Evolutionary conservation across 176 grass and related monocot genomes (phyloP).

Genomic region (Triticum urartu): DNA sequence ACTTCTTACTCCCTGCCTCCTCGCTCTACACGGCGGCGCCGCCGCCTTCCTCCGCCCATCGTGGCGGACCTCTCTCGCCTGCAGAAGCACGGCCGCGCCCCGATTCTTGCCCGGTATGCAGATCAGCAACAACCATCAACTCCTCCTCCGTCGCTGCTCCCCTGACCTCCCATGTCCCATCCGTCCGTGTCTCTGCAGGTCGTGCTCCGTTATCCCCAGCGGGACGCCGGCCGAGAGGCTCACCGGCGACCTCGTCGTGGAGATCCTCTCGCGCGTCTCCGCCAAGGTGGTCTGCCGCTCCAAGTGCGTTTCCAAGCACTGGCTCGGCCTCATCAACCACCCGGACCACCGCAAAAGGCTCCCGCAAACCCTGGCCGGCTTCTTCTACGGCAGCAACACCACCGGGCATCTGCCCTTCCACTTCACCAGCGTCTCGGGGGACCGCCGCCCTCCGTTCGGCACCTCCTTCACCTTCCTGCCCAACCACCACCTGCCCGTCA

Average conservation of each 20-base stretch:
- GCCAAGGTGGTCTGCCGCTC: not conserved
- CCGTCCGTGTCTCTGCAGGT: not conserved
- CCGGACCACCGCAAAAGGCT: not conserved
- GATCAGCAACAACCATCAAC: not conserved
- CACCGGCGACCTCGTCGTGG: not conserved
- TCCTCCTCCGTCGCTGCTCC: not conserved
- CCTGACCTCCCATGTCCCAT: not conserved
- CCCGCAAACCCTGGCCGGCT: not conserved
- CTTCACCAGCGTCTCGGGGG: not conserved
- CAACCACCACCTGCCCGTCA: no score
- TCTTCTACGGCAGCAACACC: not conserved
- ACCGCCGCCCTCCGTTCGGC: no score
- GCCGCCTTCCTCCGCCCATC: no score
- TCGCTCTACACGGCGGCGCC: no score
- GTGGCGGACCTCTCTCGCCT: no score
- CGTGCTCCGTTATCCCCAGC: not conserved
- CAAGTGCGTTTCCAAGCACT: constrained; percentile 3
- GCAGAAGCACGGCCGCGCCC: no score
- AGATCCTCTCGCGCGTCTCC: not conserved
- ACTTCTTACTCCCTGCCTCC: no score
- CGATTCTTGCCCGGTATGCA: not conserved
- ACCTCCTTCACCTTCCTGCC: no score
- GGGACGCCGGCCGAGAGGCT: not conserved
- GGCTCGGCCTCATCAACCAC: not conserved
- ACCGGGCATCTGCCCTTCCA: not conserved